A percentile compares a stretch with the other conserved stretches of the same genome.
phyloP scores from a whole-genome alignment of 1,284 basidiomycete genomes.

The Papiliotrema terrestris region DNA sequence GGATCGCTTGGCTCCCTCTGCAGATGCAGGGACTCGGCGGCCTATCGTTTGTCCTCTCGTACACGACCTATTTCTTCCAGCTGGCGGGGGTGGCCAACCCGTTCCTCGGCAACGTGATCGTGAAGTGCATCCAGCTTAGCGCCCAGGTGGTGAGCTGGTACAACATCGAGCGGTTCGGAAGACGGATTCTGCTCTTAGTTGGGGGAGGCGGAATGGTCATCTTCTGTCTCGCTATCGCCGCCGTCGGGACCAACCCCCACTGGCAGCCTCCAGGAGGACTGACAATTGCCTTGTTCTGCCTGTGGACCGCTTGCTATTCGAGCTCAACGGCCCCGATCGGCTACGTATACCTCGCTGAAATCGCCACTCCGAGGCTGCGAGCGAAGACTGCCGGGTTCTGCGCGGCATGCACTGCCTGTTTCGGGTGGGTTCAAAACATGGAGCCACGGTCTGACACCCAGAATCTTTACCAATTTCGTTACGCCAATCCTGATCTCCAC shows the following conservation, averaged over 20 bases:
- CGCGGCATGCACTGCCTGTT: slow-evolving; percentile 9
- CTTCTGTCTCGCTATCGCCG: slow-evolving; percentile 22
- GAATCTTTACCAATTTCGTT: neutral
- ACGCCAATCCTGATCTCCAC: slow-evolving; percentile 21
- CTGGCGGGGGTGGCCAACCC: slow-evolving; percentile 53
- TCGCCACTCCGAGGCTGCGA: neutral
- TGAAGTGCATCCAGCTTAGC: slow-evolving; percentile 26
- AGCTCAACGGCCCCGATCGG: neutral
- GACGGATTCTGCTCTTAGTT: slow-evolving; percentile 55
- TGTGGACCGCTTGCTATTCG: slow-evolving; percentile 21
- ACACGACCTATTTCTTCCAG: slow-evolving; percentile 52
- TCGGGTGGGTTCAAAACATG: slow-evolving; percentile 18
- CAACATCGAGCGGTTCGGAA: slow-evolving; percentile 57
- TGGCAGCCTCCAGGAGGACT: neutral
- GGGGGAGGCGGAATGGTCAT: slow-evolving; percentile 53
- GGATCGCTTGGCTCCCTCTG: slow-evolving; percentile 10
- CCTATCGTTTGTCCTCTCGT: slow-evolving; percentile 11
- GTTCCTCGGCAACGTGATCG: slow-evolving; percentile 56
- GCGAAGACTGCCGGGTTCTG: slow-evolving; percentile 10
- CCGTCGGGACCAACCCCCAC: slow-evolving; percentile 1
- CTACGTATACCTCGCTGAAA: neutral
- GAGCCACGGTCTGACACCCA: slow-evolving; percentile 1
- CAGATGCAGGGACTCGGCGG: slow-evolving; percentile 15
- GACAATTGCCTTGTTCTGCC: slow-evolving; percentile 19
- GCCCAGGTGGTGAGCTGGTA: slow-evolving; percentile 60